A percentile compares a stretch with the other conserved stretches of the same genome.
Conservation (phyloP, 1,139 yeast genomes). For the Yamadazyma diddensiae region DNA sequence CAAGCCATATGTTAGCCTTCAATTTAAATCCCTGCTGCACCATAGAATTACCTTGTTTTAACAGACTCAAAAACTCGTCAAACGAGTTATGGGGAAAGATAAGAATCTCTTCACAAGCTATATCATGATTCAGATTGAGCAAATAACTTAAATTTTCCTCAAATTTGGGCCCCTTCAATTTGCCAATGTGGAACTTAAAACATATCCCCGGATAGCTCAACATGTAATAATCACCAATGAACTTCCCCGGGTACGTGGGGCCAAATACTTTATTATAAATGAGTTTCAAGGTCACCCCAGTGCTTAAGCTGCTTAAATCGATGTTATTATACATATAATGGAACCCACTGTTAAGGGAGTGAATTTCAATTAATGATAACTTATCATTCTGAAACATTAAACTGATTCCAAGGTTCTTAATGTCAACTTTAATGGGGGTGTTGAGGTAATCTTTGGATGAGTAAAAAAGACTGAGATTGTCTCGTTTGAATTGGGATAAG, state of each 20-base stretch:
- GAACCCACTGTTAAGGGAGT: slow-evolving; percentile 20
- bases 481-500: slow-evolving; percentile 23
- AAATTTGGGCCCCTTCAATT: slow-evolving; percentile 8
- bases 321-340: slow-evolving; percentile 32
- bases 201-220: slow-evolving; percentile 57
- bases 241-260: slow-evolving; percentile 58
- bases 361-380: slow-evolving; percentile 46
- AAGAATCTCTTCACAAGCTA: slow-evolving; percentile 34
- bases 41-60: neutral
- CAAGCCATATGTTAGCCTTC: slow-evolving; percentile 13
- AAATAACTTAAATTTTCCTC: slow-evolving; percentile 26
- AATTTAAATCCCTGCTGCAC: slow-evolving; percentile 9
- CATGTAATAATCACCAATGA: slow-evolving; percentile 26
- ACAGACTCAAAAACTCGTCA: slow-evolving; percentile 25
- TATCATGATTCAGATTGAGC: slow-evolving; percentile 33
- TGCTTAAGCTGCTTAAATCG: slow-evolving; percentile 8
- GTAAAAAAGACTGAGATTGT: slow-evolving; percentile 24
- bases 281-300: slow-evolving; percentile 25
- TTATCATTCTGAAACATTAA: slow-evolving; percentile 40
- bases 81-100: slow-evolving; percentile 34
- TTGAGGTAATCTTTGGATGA: slow-evolving; percentile 23
- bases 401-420: slow-evolving; percentile 30
- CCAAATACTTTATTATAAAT: slow-evolving; percentile 60
- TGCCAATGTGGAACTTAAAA: slow-evolving; percentile 33
- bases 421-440: slow-evolving; percentile 30